Evolutionary conservation across 495 filamentous ascomycete species (phyloP).

Genomic region (Lindgomyces ingoldianus): DNA sequence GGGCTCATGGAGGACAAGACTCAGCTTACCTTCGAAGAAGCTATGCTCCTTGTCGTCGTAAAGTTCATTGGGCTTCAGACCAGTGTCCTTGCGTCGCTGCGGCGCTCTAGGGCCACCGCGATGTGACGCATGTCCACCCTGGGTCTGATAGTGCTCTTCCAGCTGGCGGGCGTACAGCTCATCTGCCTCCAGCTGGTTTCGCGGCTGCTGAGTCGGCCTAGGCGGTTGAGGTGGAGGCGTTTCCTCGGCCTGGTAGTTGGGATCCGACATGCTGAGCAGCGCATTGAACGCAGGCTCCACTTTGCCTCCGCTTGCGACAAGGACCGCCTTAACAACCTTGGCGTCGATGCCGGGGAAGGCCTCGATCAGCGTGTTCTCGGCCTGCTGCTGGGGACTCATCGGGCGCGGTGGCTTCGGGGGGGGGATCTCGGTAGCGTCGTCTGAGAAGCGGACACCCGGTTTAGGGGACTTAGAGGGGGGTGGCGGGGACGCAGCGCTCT

Average conservation of each 20-base stretch:
- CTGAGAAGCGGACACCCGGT: constrained; percentile 48
- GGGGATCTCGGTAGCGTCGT: constrained; percentile 51
- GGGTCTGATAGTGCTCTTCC: constrained; percentile 70
- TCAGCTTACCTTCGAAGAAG: constrained; percentile 76
- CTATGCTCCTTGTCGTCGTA: constrained; percentile 70
- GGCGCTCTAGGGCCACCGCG: constrained; percentile 33
- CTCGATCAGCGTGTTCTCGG: constrained; percentile 85
- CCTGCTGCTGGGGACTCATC: constrained; percentile 74
- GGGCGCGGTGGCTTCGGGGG: constrained; percentile 90
- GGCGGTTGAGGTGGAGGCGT: constrained; percentile 50
- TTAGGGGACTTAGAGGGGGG: constrained; percentile 42
- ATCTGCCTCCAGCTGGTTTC: constrained; percentile 81
- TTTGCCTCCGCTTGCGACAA: constrained; percentile 79
- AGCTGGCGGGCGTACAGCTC: constrained; percentile 93
- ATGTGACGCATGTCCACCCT: constrained; percentile 37
- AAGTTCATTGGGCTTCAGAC: constrained; percentile 44
- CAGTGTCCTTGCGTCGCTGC: constrained; percentile 32
- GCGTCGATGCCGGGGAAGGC: constrained; percentile 86
- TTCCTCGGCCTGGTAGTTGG: constrained; percentile 69
- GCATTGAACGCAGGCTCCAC: constrained; percentile 97
- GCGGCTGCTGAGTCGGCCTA: constrained; percentile 46
- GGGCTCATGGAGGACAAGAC: neutral
- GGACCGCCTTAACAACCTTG: constrained; percentile 81
- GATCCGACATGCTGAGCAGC: constrained; percentile 92
- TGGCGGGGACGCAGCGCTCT: constrained; percentile 43